Evolutionary conservation across 768 basidiomycete species (phyloP).

Genomic region (Rhodotorula taiwanensis): DNA sequence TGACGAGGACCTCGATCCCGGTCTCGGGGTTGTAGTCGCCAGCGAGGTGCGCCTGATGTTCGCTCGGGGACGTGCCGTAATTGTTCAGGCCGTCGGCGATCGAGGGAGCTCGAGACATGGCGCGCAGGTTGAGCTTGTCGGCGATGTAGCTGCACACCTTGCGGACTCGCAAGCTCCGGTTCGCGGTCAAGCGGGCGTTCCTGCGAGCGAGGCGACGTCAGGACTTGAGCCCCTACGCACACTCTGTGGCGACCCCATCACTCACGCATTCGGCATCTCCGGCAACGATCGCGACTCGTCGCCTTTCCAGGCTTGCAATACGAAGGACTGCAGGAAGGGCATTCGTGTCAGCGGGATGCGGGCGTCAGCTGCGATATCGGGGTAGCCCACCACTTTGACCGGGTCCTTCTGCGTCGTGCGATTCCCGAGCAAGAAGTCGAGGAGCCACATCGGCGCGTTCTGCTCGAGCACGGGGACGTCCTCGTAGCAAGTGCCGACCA

Average conservation of each 20-base stretch:
- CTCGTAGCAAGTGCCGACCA: constrained; percentile 55
- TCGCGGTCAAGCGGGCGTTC: constrained; percentile 79
- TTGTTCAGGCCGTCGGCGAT: constrained; percentile 24
- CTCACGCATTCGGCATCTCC: constrained; percentile 78
- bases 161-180: constrained; percentile 70
- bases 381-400: constrained; percentile 58
- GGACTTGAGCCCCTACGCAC: too few relatives aligned
- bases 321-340: constrained; percentile 52
- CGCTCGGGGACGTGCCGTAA: constrained; percentile 13
- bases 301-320: constrained; percentile 72
- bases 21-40: constrained; percentile 21
- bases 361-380: too few relatives aligned
- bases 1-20: constrained; percentile 78
- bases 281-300: constrained; percentile 58
- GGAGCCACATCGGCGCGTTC: constrained; percentile 75
- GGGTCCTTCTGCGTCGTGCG: constrained; percentile 49
- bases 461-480: constrained; percentile 61
- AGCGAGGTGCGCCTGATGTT: constrained; percentile 52
- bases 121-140: constrained; percentile 40
- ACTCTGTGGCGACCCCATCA: constrained; percentile 35
- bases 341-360: neutral
- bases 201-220: constrained; percentile 43
- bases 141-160: constrained; percentile 78
- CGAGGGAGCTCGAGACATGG: constrained; percentile 19
- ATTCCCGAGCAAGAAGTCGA: constrained; percentile 74